phyloP scores from a whole-genome alignment of 208 protist genomes.

The Novymonas esmeraldas region DNA sequence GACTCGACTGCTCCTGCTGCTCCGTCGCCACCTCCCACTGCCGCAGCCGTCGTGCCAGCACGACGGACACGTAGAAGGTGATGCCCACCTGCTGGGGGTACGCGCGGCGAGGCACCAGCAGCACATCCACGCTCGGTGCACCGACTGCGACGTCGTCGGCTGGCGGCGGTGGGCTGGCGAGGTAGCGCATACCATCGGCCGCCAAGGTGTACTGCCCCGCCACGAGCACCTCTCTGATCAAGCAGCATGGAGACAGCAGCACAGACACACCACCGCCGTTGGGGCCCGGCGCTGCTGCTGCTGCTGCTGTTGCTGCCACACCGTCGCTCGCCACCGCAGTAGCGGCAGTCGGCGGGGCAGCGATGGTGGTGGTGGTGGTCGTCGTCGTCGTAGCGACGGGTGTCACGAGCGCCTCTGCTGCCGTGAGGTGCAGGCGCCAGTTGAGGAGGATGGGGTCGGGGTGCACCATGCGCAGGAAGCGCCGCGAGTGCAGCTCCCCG shows the following conservation, averaged over 20 bases:
- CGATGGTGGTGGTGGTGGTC: not conserved
- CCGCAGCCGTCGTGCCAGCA: conserved; percentile 30
- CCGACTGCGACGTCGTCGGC: not conserved
- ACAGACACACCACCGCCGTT: not conserved
- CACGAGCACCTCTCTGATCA: conserved; percentile 61
- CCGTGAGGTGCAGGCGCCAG: conserved; percentile 26
- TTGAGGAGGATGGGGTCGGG: conserved; percentile 46
- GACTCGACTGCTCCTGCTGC: not conserved
- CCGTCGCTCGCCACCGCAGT: not conserved
- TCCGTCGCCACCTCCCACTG: conserved; percentile 23
- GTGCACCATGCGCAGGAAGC: conserved; percentile 57
- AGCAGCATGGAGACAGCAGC: conserved; percentile 46
- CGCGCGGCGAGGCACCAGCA: conserved; percentile 49
- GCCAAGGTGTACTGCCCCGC: conserved; percentile 49
- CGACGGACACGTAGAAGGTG: conserved; percentile 27
- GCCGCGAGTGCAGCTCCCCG: conserved; percentile 58
- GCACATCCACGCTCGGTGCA: conserved; percentile 50
- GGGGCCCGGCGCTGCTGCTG: not conserved
- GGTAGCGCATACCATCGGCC: conserved; percentile 33
- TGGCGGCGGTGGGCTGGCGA: conserved; percentile 10
- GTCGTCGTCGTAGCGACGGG: not conserved
- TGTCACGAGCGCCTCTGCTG: conserved; percentile 15
- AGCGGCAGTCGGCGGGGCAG: not conserved
- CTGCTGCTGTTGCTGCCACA: conserved; percentile 1
- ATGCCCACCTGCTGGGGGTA: conserved; percentile 41